Base-by-base conservation (phyloP, 768 basidiomycete genomes). In the Amanita thiersii region DNA sequence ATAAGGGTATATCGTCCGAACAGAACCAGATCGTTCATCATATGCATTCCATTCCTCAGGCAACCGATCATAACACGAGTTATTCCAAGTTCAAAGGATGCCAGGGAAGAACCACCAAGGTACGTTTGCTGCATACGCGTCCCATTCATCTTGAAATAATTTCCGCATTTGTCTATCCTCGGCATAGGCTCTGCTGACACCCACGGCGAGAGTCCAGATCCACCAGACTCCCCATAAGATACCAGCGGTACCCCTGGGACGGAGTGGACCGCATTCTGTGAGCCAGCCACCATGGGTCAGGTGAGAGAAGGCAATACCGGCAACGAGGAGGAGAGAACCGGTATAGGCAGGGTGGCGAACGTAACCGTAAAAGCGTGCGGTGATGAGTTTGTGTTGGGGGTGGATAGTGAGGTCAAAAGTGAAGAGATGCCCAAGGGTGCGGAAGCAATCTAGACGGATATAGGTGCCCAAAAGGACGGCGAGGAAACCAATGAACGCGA, bases 331-430 rank as follows among this genome's bases (percentile, higher is more conserved):
- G 44, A 77, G 50, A 1, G 72, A 70, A n/a, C 75, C 74, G 0
- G 71, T 69, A 52, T 75, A 76, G 0, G 73, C 65, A 12, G 75
- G 75, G 55, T 77, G 75, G 5, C 75, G 70, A 39, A 76, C 75
- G 43, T 68, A 67, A 4, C 56, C 44, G 52, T 77, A 77, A 44
- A 64, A 69, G 14, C 73, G 66, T n/a, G 56, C 52, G 2, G 73
- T 75, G 47, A 77, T 58, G 33, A 77, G 63, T 36, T 56, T 63
- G 57, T 79, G 77, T 23, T 60, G 54, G 1, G 73, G 72, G 41
- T 69, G 72, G 30, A 78, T 54, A 34, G 74, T 74, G 36, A 79
- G 64, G 50, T 77, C 75, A 52, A 77, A 78, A 0, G 76, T 77
- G 60, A 79, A 79, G 42, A 76, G 56, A 1, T 62, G 52, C 2